Conservation (phyloP, 2,329 filamentous ascomycete species). For the Claviceps arundinis region DNA sequence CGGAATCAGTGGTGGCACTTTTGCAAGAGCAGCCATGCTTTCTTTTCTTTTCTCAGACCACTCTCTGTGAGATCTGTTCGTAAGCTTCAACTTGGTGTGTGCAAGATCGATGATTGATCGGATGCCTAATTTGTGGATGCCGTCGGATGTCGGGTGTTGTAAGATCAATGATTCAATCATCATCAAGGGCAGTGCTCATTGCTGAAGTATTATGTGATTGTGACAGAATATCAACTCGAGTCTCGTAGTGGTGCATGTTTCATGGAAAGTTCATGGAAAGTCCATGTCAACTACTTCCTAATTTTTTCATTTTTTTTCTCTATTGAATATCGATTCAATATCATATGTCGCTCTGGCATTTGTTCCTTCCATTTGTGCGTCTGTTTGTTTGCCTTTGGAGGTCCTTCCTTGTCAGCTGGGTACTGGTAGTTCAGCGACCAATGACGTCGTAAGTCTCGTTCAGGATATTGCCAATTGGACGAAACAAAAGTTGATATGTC, state of each 20-base stretch:
- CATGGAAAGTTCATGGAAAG: too few relatives aligned
- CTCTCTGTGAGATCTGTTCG: neutral
- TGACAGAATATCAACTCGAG: too few relatives aligned
- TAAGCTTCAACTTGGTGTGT: neutral
- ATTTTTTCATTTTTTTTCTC: neutral
- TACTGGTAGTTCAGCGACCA: neutral
- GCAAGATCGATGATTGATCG: neutral
- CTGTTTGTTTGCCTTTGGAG: too few relatives aligned
- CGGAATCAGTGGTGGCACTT: too few relatives aligned
- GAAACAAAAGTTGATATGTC: neutral
- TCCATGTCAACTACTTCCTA: too few relatives aligned
- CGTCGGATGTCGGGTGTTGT: too few relatives aligned
- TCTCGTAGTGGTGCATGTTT: too few relatives aligned
- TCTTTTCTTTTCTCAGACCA: neutral
- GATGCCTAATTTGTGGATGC: neutral
- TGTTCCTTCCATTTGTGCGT: neutral
- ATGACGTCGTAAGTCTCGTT: neutral
- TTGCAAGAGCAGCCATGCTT: too few relatives aligned
- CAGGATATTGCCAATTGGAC: neutral
- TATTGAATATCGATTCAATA: neutral
- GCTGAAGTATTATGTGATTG: too few relatives aligned
- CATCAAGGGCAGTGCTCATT: too few relatives aligned
- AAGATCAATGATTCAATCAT: too few relatives aligned
- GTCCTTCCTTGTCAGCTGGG: too few relatives aligned
- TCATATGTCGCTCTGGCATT: neutral